Evolutionary conservation across 805 yeast genomes (phyloP).

Genomic region (Starmerella cellae): DNA sequence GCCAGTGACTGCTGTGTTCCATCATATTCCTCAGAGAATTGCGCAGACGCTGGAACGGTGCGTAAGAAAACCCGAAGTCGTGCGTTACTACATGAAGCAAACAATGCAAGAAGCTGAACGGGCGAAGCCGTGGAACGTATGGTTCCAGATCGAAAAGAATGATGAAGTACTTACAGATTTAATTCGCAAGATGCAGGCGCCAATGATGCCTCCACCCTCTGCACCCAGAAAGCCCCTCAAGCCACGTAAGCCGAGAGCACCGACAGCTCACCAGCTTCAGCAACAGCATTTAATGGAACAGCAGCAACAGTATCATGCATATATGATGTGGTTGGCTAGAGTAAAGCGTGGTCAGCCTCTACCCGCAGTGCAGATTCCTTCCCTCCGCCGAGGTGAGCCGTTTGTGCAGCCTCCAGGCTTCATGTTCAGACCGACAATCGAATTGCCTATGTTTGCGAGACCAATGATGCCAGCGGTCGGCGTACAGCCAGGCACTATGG

Average conservation of each 20-base stretch:
- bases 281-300: neutral
- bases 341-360: constrained; percentile 11
- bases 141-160: constrained; percentile 52
- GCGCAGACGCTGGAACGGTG: constrained; percentile 55
- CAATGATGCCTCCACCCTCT: constrained; percentile 13
- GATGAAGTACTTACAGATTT: constrained; percentile 24
- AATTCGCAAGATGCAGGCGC: constrained; percentile 17
- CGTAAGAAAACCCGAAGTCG: constrained; percentile 44
- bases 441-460: neutral
- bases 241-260: constrained; percentile 14
- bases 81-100: constrained; percentile 46
- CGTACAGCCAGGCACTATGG: neutral
- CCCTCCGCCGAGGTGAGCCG: constrained; percentile 5
- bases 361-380: neutral
- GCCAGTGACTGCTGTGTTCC: constrained; percentile 52
- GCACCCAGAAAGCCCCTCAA: constrained; percentile 11
- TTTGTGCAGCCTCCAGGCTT: constrained; percentile 3
- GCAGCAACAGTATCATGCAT: neutral
- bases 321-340: constrained; percentile 1
- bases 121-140: constrained; percentile 48
- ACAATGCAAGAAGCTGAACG: constrained; percentile 49
- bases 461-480: neutral
- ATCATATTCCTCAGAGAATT: constrained; percentile 51
- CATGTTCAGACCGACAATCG: neutral
- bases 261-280: constrained; percentile 3